Conservation (phyloP, 2,329 filamentous ascomycete species). For the Monascus ruber region DNA sequence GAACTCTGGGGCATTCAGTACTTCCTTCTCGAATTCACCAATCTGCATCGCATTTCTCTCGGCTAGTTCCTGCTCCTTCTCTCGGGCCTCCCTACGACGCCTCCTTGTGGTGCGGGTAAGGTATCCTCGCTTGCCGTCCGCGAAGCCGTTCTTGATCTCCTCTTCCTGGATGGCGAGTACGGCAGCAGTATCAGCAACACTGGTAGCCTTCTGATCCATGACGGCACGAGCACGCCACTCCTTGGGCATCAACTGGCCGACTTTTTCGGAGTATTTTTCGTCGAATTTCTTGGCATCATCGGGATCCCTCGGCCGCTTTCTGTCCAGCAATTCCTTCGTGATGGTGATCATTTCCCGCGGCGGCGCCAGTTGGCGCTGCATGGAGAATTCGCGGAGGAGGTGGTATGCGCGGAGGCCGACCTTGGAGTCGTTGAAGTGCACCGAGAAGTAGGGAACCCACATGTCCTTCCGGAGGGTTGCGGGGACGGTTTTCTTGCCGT, state of each 20-base stretch:
- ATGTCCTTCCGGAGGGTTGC: conserved; percentile 48
- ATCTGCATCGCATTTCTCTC: conserved; percentile 15
- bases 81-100: conserved; percentile 19
- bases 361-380: conserved; percentile 46
- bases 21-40: conserved; percentile 5
- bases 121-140: conserved; percentile 20
- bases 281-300: conserved; percentile 31
- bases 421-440: conserved; percentile 41
- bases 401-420: conserved; percentile 46
- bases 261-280: conserved; percentile 28
- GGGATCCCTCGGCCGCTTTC: conserved; percentile 27
- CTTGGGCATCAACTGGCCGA: conserved; percentile 36
- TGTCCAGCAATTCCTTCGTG: conserved; percentile 31
- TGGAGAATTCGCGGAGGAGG: conserved; percentile 49
- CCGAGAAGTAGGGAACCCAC: conserved; percentile 49
- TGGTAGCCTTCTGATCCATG: conserved; percentile 56
- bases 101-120: conserved; percentile 18
- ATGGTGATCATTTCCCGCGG: conserved; percentile 33
- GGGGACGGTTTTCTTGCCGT: conserved; percentile 53
- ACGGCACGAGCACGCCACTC: conserved; percentile 40
- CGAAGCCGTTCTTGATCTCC: conserved; percentile 19
- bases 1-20: conserved; percentile 5
- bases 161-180: conserved; percentile 41
- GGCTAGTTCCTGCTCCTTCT: conserved; percentile 13
- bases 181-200: conserved; percentile 48